Conservation (phyloP, 306 rosid genomes). For the Albizia julibrissin region DNA sequence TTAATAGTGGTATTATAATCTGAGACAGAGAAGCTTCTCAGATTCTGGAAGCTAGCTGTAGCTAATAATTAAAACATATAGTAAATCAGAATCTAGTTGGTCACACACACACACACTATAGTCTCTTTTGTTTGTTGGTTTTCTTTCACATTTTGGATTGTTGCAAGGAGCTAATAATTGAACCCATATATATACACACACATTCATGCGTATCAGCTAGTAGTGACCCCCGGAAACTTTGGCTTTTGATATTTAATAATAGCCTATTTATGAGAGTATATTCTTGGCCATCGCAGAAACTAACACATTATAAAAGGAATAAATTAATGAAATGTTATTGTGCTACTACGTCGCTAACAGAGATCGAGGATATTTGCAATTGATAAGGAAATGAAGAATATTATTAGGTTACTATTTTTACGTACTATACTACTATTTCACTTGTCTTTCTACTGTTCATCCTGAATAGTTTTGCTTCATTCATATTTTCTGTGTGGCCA, state of each 20-base stretch:
- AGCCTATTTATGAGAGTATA: background rate
- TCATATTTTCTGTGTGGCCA: background rate
- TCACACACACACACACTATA: background rate
- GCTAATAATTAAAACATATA: conserved; percentile 18
- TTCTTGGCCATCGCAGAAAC: background rate
- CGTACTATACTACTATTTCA: background rate
- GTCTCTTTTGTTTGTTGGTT: background rate
- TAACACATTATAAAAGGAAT: background rate
- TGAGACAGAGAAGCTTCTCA: background rate
- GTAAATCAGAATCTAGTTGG: background rate
- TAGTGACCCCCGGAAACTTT: background rate
- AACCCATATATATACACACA: background rate
- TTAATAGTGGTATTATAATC: background rate
- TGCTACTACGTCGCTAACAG: background rate
- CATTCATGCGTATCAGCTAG: background rate
- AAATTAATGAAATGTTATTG: background rate
- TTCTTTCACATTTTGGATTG: background rate
- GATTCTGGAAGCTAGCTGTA: background rate
- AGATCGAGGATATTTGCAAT: background rate
- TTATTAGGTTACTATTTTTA: background rate
- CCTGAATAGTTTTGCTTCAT: background rate
- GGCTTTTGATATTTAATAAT: background rate
- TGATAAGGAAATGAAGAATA: background rate
- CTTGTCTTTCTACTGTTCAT: background rate
- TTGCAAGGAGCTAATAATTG: background rate